Evolutionary conservation across 768 basidiomycete genomes (phyloP).

Genomic region (Mycena indigotica): DNA sequence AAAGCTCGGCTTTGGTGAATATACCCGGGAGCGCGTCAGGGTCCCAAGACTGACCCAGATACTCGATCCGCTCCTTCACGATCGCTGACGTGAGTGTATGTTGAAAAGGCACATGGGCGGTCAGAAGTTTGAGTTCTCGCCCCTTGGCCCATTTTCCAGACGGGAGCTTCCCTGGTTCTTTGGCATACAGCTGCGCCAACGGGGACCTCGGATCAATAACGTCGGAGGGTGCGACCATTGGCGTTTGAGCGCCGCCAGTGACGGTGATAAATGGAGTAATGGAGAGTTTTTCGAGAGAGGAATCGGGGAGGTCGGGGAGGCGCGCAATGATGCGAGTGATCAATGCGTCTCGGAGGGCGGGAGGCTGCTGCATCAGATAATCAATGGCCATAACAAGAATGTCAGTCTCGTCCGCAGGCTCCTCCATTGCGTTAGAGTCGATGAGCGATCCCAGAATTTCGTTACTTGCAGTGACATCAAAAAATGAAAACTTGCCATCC

Average conservation of each 20-base stretch:
- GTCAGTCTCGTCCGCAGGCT: constrained; percentile 16
- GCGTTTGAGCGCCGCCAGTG: background rate
- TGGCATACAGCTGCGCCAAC: constrained; percentile 19
- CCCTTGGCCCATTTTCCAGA: constrained; percentile 9
- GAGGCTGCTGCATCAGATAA: constrained; percentile 15
- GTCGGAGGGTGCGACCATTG: constrained; percentile 8
- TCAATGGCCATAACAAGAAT: constrained; percentile 19
- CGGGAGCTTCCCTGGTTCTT: constrained; percentile 18
- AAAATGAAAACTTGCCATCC: constrained; percentile 13
- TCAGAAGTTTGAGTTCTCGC: background rate
- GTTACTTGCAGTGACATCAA: constrained; percentile 16
- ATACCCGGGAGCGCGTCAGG: background rate
- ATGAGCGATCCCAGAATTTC: constrained; percentile 11
- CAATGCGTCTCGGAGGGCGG: constrained; percentile 14
- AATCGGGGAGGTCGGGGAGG: constrained; percentile 9
- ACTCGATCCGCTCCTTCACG: constrained; percentile 13
- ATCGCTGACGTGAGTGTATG: constrained; percentile 7
- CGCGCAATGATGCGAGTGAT: constrained; percentile 19
- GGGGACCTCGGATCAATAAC: constrained; percentile 23
- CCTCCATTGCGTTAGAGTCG: background rate
- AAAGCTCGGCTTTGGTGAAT: constrained; percentile 11
- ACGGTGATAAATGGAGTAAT: constrained; percentile 16
- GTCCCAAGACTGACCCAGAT: constrained; percentile 1
- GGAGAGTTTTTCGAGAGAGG: constrained; percentile 9
- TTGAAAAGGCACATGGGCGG: constrained; percentile 5